Conservation (phyloP, 1,284 basidiomycete species). For the Trichosporon sp. region DNA sequence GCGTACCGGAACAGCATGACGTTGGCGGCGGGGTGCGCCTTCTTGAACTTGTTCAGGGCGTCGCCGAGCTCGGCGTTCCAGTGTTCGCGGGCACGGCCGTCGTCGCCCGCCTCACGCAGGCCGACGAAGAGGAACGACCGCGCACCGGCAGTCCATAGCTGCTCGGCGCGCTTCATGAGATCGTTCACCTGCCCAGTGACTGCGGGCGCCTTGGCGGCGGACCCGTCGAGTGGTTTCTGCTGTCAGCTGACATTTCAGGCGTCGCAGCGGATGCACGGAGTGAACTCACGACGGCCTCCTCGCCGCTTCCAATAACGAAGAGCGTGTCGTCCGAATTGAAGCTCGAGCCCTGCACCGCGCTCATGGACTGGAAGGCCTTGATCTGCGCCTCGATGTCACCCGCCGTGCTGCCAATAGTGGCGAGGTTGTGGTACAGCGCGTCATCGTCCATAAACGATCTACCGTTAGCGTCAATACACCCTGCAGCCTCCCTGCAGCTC, state of each 20-base stretch:
- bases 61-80: neutral
- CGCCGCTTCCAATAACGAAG: constrained; percentile 9
- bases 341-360: neutral
- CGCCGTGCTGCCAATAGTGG: neutral
- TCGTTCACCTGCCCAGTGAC: neutral
- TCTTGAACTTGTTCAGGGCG: constrained; percentile 8
- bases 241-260: neutral
- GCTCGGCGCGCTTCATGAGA: constrained; percentile 1
- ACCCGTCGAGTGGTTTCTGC: constrained; percentile 8
- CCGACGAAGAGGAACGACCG: constrained; percentile 3
- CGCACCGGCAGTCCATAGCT: neutral
- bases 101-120: constrained; percentile 12
- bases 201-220: neutral
- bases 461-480: neutral
- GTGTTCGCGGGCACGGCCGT: neutral
- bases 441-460: constrained; percentile 16
- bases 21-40: constrained; percentile 5
- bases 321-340: constrained; percentile 6
- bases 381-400: constrained; percentile 9
- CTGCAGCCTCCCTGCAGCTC: neutral
- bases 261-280: neutral
- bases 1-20: constrained; percentile 3
- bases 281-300: neutral
- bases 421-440: constrained; percentile 14
- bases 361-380: constrained; percentile 12